Conservation (phyloP, 768 basidiomycete genomes). For the Boletellus ananas region DNA sequence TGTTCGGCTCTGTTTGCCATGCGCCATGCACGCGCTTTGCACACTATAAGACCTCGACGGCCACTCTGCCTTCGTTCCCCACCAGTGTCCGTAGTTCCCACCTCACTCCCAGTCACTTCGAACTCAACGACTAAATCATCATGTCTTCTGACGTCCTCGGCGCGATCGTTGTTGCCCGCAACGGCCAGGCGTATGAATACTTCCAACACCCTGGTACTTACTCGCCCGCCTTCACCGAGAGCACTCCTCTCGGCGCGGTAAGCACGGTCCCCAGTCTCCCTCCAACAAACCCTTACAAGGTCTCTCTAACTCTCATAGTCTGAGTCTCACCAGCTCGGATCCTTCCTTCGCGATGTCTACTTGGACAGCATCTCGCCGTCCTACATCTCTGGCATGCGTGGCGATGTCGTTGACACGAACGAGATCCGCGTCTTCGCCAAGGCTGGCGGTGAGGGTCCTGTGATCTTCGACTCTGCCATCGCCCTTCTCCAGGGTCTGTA, state of each 20-base stretch:
- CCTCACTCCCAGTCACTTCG: slow-evolving; percentile 15
- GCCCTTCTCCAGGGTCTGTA: slow-evolving; percentile 83
- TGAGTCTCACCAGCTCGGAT: slow-evolving; percentile 65
- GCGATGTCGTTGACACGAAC: slow-evolving; percentile 67
- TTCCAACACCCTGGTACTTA: slow-evolving; percentile 73
- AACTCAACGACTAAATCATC: slow-evolving; percentile 12
- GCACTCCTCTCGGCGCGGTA: slow-evolving; percentile 75
- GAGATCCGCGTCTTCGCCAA: slow-evolving; percentile 78
- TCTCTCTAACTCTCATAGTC: slow-evolving; percentile 36
- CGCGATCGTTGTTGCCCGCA: slow-evolving; percentile 73
- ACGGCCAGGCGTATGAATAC: slow-evolving; percentile 68
- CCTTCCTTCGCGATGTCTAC: slow-evolving; percentile 61
- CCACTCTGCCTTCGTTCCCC: slow-evolving; percentile 7
- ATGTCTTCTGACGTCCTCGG: slow-evolving; percentile 59
- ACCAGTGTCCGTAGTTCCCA: slow-evolving; percentile 16
- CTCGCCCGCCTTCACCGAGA: slow-evolving; percentile 56
- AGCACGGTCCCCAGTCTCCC: slow-evolving; percentile 13
- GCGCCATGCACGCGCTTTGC: slow-evolving; percentile 26
- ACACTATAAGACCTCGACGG: slow-evolving; percentile 23
- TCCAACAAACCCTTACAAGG: neutral
- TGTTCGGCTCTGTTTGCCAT: slow-evolving; percentile 26
- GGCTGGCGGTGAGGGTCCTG: slow-evolving; percentile 79
- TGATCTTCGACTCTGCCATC: slow-evolving; percentile 82
- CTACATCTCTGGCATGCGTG: slow-evolving; percentile 61
- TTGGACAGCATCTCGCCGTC: slow-evolving; percentile 62